Evolutionary conservation across 768 basidiomycete species (phyloP).

Genomic region (Tricholomella constricta): DNA sequence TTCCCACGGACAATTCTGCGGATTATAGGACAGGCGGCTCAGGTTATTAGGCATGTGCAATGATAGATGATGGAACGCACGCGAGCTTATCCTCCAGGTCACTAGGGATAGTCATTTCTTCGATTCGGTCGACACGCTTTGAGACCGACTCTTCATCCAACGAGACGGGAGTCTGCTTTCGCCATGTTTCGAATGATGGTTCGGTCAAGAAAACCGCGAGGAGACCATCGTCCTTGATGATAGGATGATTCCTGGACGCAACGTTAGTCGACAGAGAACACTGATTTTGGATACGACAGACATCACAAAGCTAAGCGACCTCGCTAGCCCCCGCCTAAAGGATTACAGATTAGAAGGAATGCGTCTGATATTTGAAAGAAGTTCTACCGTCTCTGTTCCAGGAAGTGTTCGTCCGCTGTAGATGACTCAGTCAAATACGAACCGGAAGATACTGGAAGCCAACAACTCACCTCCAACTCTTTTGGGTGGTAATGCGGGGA

Average conservation of each 20-base stretch:
- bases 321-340: conserved; percentile 71
- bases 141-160: conserved; percentile 87
- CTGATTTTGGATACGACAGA: conserved; percentile 34
- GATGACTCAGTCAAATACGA: conserved; percentile 7
- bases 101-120: conserved; percentile 92
- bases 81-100: conserved; percentile 90
- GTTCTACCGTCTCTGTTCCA: conserved; percentile 82
- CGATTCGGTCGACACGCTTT: conserved; percentile 75
- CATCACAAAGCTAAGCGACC: conserved; percentile 81
- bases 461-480: conserved; percentile 76
- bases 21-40: conserved; percentile 10
- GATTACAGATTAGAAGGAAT: background rate
- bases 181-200: conserved; percentile 84
- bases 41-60: background rate
- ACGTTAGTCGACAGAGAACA: background rate
- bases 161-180: conserved; percentile 73
- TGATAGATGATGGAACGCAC: conserved; percentile 38
- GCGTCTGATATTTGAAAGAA: background rate
- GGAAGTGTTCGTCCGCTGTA: conserved; percentile 82
- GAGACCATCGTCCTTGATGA: conserved; percentile 85
- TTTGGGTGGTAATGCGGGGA: conserved; percentile 89
- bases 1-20: conserved; percentile 73
- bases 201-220: conserved; percentile 82
- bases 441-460: conserved; percentile 9
- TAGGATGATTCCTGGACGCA: conserved; percentile 79